Evolutionary conservation across 2,329 filamentous ascomycete species (phyloP), one percentile per base, ranked within the genome.

Genomic region (Remersonia thermophila): DNA sequence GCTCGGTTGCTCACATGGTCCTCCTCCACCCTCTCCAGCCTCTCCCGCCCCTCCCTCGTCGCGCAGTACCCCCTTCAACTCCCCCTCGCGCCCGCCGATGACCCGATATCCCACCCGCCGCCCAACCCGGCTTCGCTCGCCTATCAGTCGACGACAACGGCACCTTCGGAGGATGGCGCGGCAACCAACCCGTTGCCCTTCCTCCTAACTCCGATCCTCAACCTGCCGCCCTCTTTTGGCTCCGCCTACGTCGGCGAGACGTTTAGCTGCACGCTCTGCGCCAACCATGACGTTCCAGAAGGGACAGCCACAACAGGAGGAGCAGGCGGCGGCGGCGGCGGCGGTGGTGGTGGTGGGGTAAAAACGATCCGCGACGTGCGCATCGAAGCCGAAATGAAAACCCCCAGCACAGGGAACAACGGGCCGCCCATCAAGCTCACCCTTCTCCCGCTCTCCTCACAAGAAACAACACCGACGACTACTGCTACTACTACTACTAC

Each of bases 221-320:
- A 84, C 32, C 77, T 96, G 1, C 89, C 91, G 8, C 80, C 86
- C 12, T 81, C 85, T 0, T 96, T 98, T 56, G 89, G 87, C 30
- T 89, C 84, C 10, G 87, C 89, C 7, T 95, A 95, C 56, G 89
- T 96, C 14, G 91, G 91, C 50, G 87, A 96, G 63, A 85, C 80
- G 0, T 96, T 98, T 60, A 80, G 80, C 45, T 98, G 91, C 60
- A 94, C 89, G 2, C 69, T 96, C 15, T 94, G 87, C 61, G 87
- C 83, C n/a, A 95, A 94, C 64, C 89, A 95, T 55, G 89, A 96
- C 61, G 41, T 62, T 61, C 31, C 51, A 15, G 23, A 38, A 20
- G 28, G n/a, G 15, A 20, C 28, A 6, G 16, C 13, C 26, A n/a
- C 30, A 3, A n/a, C 29, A 3, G 27, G 29, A 12, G 43, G 54